Conservation (phyloP, 306 rosid species). For the Ormosia semicastrata region DNA sequence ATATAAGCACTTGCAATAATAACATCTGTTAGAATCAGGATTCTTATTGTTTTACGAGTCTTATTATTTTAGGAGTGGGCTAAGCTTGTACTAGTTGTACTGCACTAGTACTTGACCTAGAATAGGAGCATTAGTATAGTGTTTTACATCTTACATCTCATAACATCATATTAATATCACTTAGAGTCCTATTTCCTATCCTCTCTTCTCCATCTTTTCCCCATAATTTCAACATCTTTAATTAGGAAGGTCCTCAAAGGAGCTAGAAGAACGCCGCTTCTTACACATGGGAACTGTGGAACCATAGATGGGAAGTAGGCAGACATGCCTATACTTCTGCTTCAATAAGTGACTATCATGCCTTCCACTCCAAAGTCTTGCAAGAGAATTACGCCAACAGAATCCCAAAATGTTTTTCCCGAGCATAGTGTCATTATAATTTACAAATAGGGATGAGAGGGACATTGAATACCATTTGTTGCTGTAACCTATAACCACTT, state of each 20-base stretch:
- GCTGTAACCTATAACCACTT: background rate
- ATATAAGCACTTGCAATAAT: background rate
- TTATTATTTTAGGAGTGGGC: background rate
- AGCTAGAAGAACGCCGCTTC: background rate
- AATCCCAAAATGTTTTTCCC: background rate
- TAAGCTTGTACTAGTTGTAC: background rate
- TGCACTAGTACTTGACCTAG: background rate
- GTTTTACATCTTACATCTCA: background rate
- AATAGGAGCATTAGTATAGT: background rate
- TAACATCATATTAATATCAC: background rate
- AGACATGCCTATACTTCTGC: background rate
- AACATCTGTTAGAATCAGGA: background rate
- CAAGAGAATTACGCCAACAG: background rate
- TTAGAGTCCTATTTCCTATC: background rate
- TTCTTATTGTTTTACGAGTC: background rate
- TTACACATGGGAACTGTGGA: background rate
- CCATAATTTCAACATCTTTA: background rate
- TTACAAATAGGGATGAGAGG: background rate
- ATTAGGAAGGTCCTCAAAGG: background rate
- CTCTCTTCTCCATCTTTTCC: background rate
- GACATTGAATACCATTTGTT: background rate
- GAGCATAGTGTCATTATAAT: background rate
- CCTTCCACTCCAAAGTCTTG: background rate
- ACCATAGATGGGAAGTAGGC: background rate
- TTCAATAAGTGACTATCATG: background rate